Conservation (phyloP, 2,329 filamentous ascomycete genomes). For the Colletotrichum sp. region DNA sequence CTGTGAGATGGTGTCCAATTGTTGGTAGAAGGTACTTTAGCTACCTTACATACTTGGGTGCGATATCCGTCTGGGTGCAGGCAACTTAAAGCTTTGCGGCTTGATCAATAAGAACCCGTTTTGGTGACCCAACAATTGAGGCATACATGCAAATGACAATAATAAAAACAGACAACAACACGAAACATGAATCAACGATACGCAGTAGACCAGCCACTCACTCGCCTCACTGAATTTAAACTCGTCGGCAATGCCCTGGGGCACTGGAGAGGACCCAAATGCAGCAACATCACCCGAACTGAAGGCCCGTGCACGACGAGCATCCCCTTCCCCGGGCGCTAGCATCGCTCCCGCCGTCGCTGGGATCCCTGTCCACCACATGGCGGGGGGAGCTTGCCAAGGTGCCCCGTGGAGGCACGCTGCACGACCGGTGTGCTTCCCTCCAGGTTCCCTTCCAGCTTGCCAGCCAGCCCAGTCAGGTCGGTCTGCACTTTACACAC, state of each 20-base stretch:
- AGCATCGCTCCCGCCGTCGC: neutral
- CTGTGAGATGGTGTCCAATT: neutral
- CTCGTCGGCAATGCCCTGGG: neutral
- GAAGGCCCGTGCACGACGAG: constrained; percentile 3
- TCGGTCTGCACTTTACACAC: neutral
- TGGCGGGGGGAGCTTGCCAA: constrained; percentile 5
- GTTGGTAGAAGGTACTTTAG: neutral
- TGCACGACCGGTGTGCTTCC: neutral
- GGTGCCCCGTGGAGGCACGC: neutral
- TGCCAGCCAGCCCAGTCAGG: neutral
- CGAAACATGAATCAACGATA: neutral
- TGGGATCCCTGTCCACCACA: constrained; percentile 9
- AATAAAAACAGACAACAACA: neutral
- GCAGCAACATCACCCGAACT: neutral
- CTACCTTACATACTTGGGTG: neutral
- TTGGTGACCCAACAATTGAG: neutral
- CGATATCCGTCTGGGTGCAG: neutral
- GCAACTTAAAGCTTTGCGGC: neutral
- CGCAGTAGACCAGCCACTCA: neutral
- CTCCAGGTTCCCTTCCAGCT: neutral
- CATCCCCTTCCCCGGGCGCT: neutral
- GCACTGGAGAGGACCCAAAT: neutral
- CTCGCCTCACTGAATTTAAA: neutral
- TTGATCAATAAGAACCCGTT: neutral
- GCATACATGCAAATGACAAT: neutral